Base-by-base conservation (phyloP, 2,329 filamentous ascomycete genomes). In the Penicillium digitatum region DNA sequence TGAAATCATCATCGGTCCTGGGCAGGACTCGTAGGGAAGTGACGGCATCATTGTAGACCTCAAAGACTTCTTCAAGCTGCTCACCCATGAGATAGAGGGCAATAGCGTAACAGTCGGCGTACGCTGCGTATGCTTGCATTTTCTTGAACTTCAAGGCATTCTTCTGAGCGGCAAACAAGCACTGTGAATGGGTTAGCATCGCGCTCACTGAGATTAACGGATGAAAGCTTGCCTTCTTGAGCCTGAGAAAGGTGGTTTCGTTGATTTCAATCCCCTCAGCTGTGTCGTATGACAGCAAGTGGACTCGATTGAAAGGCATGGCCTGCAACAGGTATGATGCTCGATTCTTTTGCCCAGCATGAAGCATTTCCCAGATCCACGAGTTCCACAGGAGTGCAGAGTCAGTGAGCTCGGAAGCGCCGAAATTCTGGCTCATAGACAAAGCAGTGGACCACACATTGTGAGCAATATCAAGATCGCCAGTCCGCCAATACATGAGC, bases 391-490 rank as follows among this genome's bases (percentile, higher is more conserved):
- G 70, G 1, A 79, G 61, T 10, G 79, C 70, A 39, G 60, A 62
- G 69, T 77, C 72, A 29, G 68, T 62, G 48, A 67, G 69, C 22
- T 73, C 68, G 6, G 60, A 54, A 20, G 70, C 62, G 5, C 69
- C 57, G 22, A 80, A 74, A 2, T 66, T 72, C n/a, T 67, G 66
- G 51, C 74, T 78, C 78, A 86, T 82, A 3, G 76, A 76, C n/a
- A 90, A 76, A 1, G 89, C 86, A 1, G 87, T 87, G 1, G 78
- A 70, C 64, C 93, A 82, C 0, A 94, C 85, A 48, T 83, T 84
- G 22, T 79, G 74, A 5, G 87, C 86, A 44, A 83, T 76, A 0
- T 82, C 78, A 1, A 68, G 62, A 24, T 87, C 86, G 0, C 79
- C 82, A 29, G 80, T 80, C 1, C 77, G 76, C 61, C 74, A 79